A percentile compares a stretch with the other conserved stretches of the same genome.
phyloP scores from a whole-genome alignment of 1,139 yeast species.

The Diutina scorzettiae region DNA sequence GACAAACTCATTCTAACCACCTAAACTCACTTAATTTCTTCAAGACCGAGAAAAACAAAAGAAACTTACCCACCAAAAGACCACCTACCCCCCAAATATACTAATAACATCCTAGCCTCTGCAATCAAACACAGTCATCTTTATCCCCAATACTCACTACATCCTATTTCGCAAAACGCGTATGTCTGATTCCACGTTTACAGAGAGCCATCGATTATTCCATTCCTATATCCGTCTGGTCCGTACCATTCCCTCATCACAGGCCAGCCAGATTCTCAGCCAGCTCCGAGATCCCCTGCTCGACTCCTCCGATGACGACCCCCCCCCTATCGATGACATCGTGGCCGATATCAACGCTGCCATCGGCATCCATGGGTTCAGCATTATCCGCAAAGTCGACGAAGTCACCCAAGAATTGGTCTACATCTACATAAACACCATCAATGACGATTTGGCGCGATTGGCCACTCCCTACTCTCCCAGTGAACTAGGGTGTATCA shows the following conservation, averaged over 20 bases:
- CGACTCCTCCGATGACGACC: background rate
- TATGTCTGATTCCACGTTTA: too few relatives aligned
- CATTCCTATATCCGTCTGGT: background rate
- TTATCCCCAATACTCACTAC: too few relatives aligned
- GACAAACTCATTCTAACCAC: too few relatives aligned
- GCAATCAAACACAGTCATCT: too few relatives aligned
- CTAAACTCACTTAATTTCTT: too few relatives aligned
- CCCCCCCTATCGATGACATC: background rate
- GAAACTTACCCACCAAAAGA: too few relatives aligned
- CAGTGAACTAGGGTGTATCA: constrained; percentile 37
- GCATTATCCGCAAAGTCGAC: constrained; percentile 27
- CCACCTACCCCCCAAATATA: too few relatives aligned
- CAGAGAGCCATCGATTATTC: constrained; percentile 1
- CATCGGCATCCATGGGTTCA: constrained; percentile 31
- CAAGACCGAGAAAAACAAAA: too few relatives aligned
- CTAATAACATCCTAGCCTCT: too few relatives aligned
- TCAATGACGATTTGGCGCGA: constrained; percentile 29
- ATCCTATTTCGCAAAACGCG: too few relatives aligned
- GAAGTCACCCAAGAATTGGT: constrained; percentile 22
- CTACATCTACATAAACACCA: constrained; percentile 32
- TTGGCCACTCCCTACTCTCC: constrained; percentile 30
- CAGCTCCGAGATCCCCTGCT: background rate
- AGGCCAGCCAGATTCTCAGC: background rate
- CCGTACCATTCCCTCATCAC: constrained; percentile 8
- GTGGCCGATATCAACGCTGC: constrained; percentile 28